phyloP scores from a whole-genome alignment of 75 land plant species.

The Sequoiadendron giganteum region DNA sequence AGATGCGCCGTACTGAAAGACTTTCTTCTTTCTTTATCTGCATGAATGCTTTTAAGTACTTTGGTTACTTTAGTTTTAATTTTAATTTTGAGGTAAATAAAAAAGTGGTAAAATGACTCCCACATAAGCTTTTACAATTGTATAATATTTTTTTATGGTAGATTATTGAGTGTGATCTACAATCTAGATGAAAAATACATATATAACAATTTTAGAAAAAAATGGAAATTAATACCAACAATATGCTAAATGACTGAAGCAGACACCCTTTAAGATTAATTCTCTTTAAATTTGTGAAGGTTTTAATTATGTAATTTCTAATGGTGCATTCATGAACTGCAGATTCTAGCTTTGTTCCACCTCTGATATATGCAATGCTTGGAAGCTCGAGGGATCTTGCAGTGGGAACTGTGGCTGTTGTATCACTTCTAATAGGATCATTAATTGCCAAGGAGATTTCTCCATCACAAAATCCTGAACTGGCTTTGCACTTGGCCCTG shows the following conservation, averaged over 20 bases:
- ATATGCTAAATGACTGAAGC: not conserved
- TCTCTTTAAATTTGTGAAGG: not conserved
- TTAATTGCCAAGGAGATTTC: conserved; percentile 56
- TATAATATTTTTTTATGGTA: not conserved
- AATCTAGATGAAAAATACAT: no score
- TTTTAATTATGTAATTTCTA: not conserved
- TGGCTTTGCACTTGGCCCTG: conserved; percentile 59
- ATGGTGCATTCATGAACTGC: not conserved
- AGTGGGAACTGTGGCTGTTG: conserved; percentile 81
- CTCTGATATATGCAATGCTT: conserved; percentile 72
- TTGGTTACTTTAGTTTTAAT: no score
- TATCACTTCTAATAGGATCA: conserved; percentile 65
- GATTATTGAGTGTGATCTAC: no score
- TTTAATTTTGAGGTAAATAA: not conserved
- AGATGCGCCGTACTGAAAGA: no score
- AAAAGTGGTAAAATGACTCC: not conserved
- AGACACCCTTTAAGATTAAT: not conserved
- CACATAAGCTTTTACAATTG: not conserved
- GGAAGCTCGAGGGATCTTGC: conserved; percentile 90
- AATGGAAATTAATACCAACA: no score
- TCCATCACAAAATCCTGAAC: conserved; percentile 26
- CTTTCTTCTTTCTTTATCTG: no score
- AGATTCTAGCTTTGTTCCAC: conserved; percentile 97
- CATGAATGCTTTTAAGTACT: no score
- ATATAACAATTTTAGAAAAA: no score